Evolutionary conservation across 306 rosid genomes (phyloP), one percentile per base, ranked within the genome.

Genomic region (Prunus mume): DNA sequence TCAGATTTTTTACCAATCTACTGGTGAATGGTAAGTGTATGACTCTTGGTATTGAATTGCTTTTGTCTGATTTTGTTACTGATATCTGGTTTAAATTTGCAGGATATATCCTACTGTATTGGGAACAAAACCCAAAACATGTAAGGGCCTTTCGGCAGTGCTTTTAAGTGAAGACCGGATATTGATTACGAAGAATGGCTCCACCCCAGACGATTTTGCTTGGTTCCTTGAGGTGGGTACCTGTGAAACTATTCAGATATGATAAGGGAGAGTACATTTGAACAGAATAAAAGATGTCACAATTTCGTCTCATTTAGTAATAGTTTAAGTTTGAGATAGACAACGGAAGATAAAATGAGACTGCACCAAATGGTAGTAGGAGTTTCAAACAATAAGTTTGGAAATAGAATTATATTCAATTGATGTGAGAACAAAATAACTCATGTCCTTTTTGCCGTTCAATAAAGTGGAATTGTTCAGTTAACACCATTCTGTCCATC

Each of bases 171-270:
- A 91, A 32, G 91, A 77, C 70, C 77, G 87, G 56, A 87, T 95
- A 54, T 82, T 95, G 80, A 77, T 90, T 62, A 80, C 93, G 38
- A 92, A 87, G 91, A 89, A 79, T 74, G 96, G 90, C 32, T 82
- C 97, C 20, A 73, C 84, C 51, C 64, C 82, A 8, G 90, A 86
- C 76, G 97, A 92, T 77, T 85, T 81, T 38, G 82, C 86, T 67
- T 95, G 99, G 99, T 89, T 92, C 83, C 87, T 95, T 73, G 99
- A 95, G 97, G 99, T 95, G 80, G 83, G 90, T 86, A 81, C 74
- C 30, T 19, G 50, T 9, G 60, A 60, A 32, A 19, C 43, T 12
- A 61, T 46, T 61, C 28, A 45, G 25, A 43, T 72, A 32, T 43
- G 57, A 73, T 73, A 30, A 8, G 1, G 34, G 66, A 71, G 41